Conservation (phyloP, 495 filamentous ascomycete genomes). For the Penicillium argentinense region DNA sequence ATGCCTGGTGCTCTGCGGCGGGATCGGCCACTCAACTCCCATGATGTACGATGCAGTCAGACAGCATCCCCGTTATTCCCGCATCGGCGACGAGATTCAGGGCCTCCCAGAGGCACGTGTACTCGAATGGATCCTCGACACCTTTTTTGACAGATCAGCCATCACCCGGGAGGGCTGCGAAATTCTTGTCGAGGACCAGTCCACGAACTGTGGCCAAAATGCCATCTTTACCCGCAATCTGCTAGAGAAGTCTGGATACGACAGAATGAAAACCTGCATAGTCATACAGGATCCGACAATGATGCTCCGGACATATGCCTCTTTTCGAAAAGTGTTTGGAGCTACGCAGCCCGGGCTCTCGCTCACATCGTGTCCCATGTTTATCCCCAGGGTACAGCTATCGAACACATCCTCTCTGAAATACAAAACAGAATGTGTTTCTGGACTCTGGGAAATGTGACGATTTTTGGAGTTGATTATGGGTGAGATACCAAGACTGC, state of each 20-base stretch:
- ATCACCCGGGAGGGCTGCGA: slow-evolving; percentile 18
- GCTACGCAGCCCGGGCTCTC: slow-evolving; percentile 8
- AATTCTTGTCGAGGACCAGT: slow-evolving; percentile 34
- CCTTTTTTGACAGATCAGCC: slow-evolving; percentile 19
- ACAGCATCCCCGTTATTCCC: slow-evolving; percentile 19
- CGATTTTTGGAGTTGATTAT: slow-evolving; percentile 31
- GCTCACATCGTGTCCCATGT: slow-evolving; percentile 32
- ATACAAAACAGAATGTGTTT: slow-evolving; percentile 1
- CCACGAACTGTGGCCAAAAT: slow-evolving; percentile 41
- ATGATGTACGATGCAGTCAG: slow-evolving; percentile 33
- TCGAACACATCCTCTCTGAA: neutral
- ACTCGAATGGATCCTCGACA: slow-evolving; percentile 26
- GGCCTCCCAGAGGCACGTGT: slow-evolving; percentile 33
- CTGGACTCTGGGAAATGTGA: slow-evolving; percentile 21
- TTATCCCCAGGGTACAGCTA: slow-evolving; percentile 26
- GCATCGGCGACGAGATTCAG: slow-evolving; percentile 16
- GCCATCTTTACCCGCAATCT: slow-evolving; percentile 24
- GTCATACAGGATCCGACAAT: slow-evolving; percentile 42
- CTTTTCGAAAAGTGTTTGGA: slow-evolving; percentile 31
- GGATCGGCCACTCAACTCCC: slow-evolving; percentile 37
- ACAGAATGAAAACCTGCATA: slow-evolving; percentile 14
- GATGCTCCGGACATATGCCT: slow-evolving; percentile 32
- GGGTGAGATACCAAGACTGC: slow-evolving; percentile 34
- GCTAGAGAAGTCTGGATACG: slow-evolving; percentile 23
- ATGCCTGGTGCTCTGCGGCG: slow-evolving; percentile 37